phyloP scores from a whole-genome alignment of 129 eudicot genomes.

The Chrysanthemum lavandulifolium region DNA sequence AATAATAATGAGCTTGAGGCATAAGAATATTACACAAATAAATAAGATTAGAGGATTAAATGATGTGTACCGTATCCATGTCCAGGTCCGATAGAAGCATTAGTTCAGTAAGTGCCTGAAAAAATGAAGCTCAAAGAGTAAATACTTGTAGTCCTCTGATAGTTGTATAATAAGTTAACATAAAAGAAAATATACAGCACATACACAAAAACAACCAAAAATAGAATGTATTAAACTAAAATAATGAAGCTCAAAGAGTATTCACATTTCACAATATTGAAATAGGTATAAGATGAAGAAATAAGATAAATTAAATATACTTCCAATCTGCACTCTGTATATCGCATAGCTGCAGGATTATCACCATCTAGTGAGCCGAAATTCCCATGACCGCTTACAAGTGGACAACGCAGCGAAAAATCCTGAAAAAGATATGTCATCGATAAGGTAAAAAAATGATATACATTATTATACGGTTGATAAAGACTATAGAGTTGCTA shows the following conservation, averaged over 20 bases:
- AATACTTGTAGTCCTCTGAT: conserved; percentile 21
- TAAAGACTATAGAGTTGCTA: neutral
- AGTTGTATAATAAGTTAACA: neutral
- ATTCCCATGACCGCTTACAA: conserved; percentile 94
- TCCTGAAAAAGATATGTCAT: conserved; percentile 40
- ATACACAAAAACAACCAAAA: no score
- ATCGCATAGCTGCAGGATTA: conserved; percentile 99
- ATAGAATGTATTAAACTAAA: no score
- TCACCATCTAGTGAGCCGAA: conserved; percentile 97
- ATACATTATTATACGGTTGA: neutral
- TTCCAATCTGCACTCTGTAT: conserved; percentile 96
- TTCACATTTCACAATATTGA: neutral
- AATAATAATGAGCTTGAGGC: neutral
- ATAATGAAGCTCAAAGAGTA: no score
- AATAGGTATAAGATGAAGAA: neutral
- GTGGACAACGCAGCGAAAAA: conserved; percentile 90
- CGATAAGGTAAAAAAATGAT: conserved; percentile 7
- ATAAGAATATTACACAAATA: conserved; percentile 1
- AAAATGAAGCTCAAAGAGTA: conserved; percentile 14
- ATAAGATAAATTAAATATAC: conserved; percentile 39
- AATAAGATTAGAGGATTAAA: conserved; percentile 7
- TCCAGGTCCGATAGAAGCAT: conserved; percentile 94
- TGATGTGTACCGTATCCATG: conserved; percentile 63
- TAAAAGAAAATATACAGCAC: neutral
- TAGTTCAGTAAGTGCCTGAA: conserved; percentile 90